Conservation (phyloP, 495 filamentous ascomycete genomes). For the Daldinia bambusicola region DNA sequence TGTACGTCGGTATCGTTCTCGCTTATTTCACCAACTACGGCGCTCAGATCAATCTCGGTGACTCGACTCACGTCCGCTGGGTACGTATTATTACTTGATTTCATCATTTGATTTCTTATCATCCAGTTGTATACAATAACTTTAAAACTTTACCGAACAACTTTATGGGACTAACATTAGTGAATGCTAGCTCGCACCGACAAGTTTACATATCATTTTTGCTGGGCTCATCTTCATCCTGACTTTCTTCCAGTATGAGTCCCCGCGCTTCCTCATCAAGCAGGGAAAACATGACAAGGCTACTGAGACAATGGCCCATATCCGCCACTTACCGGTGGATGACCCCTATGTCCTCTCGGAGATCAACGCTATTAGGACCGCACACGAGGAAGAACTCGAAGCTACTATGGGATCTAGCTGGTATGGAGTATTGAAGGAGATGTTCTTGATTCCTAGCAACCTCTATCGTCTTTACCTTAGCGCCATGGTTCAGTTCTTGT, state of each 20-base stretch:
- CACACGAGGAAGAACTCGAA: slow-evolving; percentile 64
- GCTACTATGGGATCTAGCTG: slow-evolving; percentile 66
- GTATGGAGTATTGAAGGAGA: slow-evolving; percentile 67
- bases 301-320: slow-evolving; percentile 55
- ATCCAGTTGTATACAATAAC: too few relatives aligned
- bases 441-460: slow-evolving; percentile 68
- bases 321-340: slow-evolving; percentile 61
- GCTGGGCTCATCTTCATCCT: slow-evolving; percentile 72
- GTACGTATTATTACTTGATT: slow-evolving; percentile 46
- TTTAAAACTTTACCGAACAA: too few relatives aligned
- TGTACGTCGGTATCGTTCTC: slow-evolving; percentile 71
- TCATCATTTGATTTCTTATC: too few relatives aligned
- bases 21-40: slow-evolving; percentile 69
- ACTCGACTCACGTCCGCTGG: slow-evolving; percentile 67
- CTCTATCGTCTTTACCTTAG: slow-evolving; percentile 71
- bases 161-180: neutral
- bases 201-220: slow-evolving; percentile 77
- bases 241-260: slow-evolving; percentile 71
- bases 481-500: slow-evolving; percentile 68
- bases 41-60: slow-evolving; percentile 67
- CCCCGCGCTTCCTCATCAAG: slow-evolving; percentile 67
- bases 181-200: slow-evolving; percentile 64
- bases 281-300: slow-evolving; percentile 59
- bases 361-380: slow-evolving; percentile 59
- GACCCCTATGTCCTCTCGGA: slow-evolving; percentile 63